Conservation (phyloP, 371 early-diverging fungal species). For the Apophysomyces trapeziformis region DNA sequence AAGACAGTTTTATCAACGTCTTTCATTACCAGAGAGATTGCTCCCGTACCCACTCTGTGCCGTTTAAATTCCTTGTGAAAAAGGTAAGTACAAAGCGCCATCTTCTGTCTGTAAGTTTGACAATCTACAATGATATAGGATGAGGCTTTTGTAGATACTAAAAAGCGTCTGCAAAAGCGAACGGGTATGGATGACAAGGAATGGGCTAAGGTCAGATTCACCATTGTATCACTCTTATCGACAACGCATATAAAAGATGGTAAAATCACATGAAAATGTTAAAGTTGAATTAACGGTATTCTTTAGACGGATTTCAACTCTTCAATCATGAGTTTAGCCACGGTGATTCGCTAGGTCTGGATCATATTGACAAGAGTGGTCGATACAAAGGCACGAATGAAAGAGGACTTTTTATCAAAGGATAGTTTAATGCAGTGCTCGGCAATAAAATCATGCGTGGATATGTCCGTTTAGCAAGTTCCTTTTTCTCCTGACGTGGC, state of each 20-base stretch:
- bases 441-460: not conserved
- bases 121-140: conserved; percentile 28
- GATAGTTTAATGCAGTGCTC: not conserved
- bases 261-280: conserved; percentile 14
- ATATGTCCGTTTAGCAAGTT: not conserved
- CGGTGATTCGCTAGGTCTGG: conserved; percentile 61
- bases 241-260: conserved; percentile 35
- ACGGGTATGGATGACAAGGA: conserved; percentile 80
- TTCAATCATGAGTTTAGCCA: conserved; percentile 29
- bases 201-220: conserved; percentile 68
- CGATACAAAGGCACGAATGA: conserved; percentile 15
- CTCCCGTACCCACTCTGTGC: conserved; percentile 70
- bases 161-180: conserved; percentile 63
- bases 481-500: not conserved
- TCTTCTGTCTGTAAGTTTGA: not conserved
- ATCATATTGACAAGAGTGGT: conserved; percentile 63
- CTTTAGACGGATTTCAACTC: conserved; percentile 1
- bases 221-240: conserved; percentile 29
- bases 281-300: not conserved
- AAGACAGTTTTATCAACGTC: conserved; percentile 55
- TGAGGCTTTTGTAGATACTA: conserved; percentile 69
- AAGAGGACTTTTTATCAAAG: conserved; percentile 7
- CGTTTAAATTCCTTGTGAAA: conserved; percentile 71
- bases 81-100: conserved; percentile 19
- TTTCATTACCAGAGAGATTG: conserved; percentile 73